Conservation (phyloP, 2,329 filamentous ascomycete genomes). For the Exophiala phaeomuriformis region DNA sequence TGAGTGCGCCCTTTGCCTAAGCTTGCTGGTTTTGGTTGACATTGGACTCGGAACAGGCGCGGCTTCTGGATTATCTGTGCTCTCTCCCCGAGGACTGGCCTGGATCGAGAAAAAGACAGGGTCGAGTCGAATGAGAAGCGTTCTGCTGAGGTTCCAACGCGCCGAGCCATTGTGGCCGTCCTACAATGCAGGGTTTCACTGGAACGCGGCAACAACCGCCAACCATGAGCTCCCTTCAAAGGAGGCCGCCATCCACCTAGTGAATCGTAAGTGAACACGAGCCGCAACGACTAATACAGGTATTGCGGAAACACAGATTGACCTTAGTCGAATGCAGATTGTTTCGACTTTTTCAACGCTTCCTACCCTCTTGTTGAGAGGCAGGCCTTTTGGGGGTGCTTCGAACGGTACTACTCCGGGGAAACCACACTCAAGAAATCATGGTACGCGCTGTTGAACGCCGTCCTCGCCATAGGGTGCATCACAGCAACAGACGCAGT, state of each 20-base stretch:
- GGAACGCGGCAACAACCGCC: not conserved
- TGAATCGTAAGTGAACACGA: slow-evolving; percentile 1
- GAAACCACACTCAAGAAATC: not conserved
- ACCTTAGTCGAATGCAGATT: slow-evolving; percentile 1
- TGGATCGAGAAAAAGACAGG: slow-evolving; percentile 11
- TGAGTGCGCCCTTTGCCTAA: not conserved
- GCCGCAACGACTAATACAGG: not conserved
- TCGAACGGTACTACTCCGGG: slow-evolving; percentile 7
- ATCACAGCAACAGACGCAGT: slow-evolving; percentile 5
- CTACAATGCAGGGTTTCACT: not conserved
- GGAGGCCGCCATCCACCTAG: slow-evolving; percentile 6
- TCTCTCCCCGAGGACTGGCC: slow-evolving; percentile 11
- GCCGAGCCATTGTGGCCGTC: slow-evolving; percentile 4
- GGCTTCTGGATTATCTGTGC: slow-evolving; percentile 6
- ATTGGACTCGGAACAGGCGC: not conserved
- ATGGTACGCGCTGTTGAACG: slow-evolving; percentile 7
- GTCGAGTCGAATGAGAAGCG: not conserved
- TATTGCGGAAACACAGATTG: not conserved
- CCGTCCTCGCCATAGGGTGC: slow-evolving; percentile 11
- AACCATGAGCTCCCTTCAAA: slow-evolving; percentile 4
- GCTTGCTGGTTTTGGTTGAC: not conserved
- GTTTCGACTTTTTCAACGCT: slow-evolving; percentile 11
- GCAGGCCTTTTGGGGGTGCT: slow-evolving; percentile 1
- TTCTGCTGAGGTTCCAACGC: not conserved
- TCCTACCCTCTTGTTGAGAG: slow-evolving; percentile 7